These are phyloP conservation scores for Diospyros lotus DNA, from an alignment of 148 eudicot genomes.

Conservation along the genomic window DNA sequence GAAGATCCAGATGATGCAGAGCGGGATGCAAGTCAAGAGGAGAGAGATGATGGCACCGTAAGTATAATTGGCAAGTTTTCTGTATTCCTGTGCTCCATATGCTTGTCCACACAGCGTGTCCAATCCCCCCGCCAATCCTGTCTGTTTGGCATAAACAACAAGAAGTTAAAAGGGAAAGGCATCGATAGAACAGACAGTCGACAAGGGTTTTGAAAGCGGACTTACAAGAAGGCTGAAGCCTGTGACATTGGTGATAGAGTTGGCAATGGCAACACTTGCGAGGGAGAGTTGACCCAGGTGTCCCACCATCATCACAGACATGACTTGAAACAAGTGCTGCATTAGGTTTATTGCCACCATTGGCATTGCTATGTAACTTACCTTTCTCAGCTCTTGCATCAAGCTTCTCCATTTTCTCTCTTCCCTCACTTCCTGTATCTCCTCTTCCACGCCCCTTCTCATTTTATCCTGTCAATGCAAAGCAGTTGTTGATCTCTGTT, in stretches of 20 bases:
- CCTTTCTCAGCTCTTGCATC: conserved; percentile 24
- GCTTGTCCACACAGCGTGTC: conserved; percentile 55
- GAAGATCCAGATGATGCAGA: conserved; percentile 33
- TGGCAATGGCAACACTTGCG: conserved; percentile 40
- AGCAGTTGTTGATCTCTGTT: too few species aligned
- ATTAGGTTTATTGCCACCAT: conserved; percentile 32
- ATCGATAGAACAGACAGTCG: not conserved
- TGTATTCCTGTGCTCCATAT: conserved; percentile 39
- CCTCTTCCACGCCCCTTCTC: too few species aligned
- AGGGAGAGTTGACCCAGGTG: conserved; percentile 40
- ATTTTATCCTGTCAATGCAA: too few species aligned
- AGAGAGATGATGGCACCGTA: conserved; percentile 8
- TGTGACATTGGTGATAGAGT: conserved; percentile 40
- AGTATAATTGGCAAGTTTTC: conserved; percentile 26
- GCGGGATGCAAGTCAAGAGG: conserved; percentile 25
- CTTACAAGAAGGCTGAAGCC: conserved; percentile 41
- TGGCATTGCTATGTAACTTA: conserved; percentile 29
- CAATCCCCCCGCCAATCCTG: conserved; percentile 38
- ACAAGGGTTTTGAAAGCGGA: too few species aligned
- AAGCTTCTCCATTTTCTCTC: too few species aligned
- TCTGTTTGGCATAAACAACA: conserved; percentile 8
- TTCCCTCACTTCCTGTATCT: too few species aligned
- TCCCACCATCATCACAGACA: conserved; percentile 33
- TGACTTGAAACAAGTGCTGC: conserved; percentile 28
- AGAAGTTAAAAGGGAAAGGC: not conserved